Evolutionary conservation across 208 protist genomes (phyloP).

Genomic region (Crithidia bombi): DNA sequence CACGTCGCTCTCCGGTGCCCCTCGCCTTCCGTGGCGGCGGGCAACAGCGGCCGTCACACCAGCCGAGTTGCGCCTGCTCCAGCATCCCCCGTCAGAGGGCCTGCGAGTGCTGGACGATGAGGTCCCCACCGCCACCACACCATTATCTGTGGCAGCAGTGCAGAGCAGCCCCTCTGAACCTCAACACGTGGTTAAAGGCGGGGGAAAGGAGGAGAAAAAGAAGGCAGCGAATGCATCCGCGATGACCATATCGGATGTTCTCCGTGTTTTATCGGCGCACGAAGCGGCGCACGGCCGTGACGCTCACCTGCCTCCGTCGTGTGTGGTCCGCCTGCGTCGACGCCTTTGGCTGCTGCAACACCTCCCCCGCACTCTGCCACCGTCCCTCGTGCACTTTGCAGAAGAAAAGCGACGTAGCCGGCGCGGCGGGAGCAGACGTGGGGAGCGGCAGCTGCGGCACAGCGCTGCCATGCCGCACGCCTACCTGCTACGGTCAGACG

Average conservation of each 20-base stretch:
- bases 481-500: conserved; percentile 46
- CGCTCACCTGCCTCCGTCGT: conserved; percentile 10
- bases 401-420: conserved; percentile 2
- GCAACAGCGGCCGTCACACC: conserved; percentile 15
- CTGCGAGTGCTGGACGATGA: conserved; percentile 12
- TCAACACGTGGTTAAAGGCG: not conserved
- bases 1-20: not conserved
- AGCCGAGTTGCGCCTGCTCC: conserved; percentile 27
- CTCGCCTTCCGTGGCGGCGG: conserved; percentile 11
- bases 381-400: conserved; percentile 61
- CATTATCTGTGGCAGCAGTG: not conserved
- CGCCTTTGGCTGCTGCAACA: conserved; percentile 57
- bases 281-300: conserved; percentile 10
- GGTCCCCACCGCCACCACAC: no score
- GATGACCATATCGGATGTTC: not conserved
- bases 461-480: conserved; percentile 18
- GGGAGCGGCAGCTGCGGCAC: not conserved
- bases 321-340: conserved; percentile 48
- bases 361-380: conserved; percentile 52
- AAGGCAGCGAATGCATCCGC: not conserved
- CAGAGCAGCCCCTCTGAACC: not conserved
- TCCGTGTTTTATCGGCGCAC: not conserved
- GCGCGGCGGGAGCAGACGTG: no score
- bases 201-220: not conserved
- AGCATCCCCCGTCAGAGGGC: conserved; percentile 14